Evolutionary conservation across 164 flowering plant genomes (phyloP).

Genomic region (Annona cherimola): DNA sequence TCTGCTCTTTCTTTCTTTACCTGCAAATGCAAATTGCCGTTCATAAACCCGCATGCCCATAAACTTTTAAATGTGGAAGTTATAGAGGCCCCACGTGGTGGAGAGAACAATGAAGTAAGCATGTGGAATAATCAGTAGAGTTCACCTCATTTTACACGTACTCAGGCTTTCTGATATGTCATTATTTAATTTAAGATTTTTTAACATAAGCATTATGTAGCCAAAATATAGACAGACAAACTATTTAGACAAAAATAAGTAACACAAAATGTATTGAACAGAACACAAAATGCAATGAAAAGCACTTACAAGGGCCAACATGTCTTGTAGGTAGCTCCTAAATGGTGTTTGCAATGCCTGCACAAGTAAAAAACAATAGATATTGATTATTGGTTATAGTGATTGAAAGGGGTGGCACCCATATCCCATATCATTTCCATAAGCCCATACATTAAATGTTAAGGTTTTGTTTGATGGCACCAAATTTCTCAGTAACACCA

Average conservation of each 20-base stretch:
- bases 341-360: conserved; percentile 98
- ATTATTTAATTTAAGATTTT: too few relatives aligned
- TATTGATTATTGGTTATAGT: background rate
- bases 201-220: too few relatives aligned
- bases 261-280: too few relatives aligned
- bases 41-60: background rate
- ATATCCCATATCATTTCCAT: too few relatives aligned
- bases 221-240: too few relatives aligned
- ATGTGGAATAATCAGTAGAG: background rate
- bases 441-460: too few relatives aligned
- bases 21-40: conserved; percentile 27
- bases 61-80: background rate
- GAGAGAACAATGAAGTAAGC: background rate
- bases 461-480: background rate
- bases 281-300: background rate
- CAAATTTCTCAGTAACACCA: background rate
- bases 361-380: background rate
- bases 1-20: conserved; percentile 77
- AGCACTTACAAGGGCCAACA: conserved; percentile 79
- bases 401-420: background rate
- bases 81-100: background rate
- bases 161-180: too few relatives aligned
- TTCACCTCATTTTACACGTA: too few relatives aligned
- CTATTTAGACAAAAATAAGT: too few relatives aligned
- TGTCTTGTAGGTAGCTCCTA: conserved; percentile 75